These are phyloP conservation scores for Yamagishiella unicocca DNA, from an alignment of 139 green algal genomes.

Conservation along the genomic window DNA sequence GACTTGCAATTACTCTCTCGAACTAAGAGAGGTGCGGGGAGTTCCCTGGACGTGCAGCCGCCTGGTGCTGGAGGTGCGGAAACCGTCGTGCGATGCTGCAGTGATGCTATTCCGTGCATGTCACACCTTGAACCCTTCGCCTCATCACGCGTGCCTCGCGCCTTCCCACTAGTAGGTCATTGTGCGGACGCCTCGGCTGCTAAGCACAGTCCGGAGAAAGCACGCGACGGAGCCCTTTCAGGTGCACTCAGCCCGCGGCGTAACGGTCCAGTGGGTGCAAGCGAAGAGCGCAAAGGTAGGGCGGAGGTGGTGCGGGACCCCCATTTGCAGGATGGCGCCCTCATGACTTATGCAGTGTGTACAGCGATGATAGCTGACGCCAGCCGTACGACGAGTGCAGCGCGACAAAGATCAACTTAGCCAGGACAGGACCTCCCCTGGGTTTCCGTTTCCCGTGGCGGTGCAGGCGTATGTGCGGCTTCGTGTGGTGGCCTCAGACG, in stretches of 20 bases:
- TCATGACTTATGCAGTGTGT: no score
- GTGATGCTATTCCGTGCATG: neutral
- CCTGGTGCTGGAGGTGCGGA: neutral
- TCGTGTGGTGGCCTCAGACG: neutral
- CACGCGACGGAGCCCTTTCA: neutral
- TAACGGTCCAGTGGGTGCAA: neutral
- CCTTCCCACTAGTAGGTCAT: neutral
- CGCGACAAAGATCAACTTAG: no score
- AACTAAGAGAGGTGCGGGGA: neutral
- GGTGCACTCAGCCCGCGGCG: neutral
- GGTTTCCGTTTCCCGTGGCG: no score
- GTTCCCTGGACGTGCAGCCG: neutral
- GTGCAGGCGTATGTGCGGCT: constrained; percentile 21
- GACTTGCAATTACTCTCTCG: neutral
- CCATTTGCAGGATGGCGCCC: no score
- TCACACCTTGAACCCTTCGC: no score
- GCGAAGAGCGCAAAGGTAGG: neutral
- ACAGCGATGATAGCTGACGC: no score
- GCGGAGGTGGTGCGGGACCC: no score
- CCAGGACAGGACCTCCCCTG: no score
- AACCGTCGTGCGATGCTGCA: no score
- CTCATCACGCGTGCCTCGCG: no score
- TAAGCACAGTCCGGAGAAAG: neutral
- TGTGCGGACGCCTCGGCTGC: constrained; percentile 9
- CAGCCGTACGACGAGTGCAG: no score